Conservation (phyloP, 371 early-diverging fungal genomes). For the Rhizopus delemar region DNA sequence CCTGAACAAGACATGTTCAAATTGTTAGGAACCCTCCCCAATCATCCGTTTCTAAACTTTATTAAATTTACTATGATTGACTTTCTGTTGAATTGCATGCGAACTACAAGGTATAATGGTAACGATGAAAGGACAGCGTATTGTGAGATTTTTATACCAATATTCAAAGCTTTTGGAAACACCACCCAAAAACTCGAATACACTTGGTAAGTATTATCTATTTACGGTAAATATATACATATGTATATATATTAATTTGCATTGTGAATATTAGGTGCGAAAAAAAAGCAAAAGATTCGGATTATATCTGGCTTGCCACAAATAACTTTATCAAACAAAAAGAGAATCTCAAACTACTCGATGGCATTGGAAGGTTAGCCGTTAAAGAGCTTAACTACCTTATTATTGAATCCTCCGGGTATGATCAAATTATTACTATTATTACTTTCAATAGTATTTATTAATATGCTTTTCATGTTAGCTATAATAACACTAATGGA, state of each 20-base stretch:
- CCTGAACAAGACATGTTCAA: constrained; percentile 7
- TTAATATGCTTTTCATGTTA: constrained; percentile 6
- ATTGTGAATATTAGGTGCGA: constrained; percentile 16
- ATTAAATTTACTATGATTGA: constrained; percentile 20
- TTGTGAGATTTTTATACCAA: constrained; percentile 11
- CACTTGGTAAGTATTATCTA: constrained; percentile 17
- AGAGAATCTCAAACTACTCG: constrained; percentile 8
- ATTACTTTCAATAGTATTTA: background rate
- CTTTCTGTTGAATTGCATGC: constrained; percentile 15
- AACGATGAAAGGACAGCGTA: constrained; percentile 17
- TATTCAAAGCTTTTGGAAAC: constrained; percentile 23
- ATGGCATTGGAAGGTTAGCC: constrained; percentile 11
- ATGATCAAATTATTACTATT: constrained; percentile 5
- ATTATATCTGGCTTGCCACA: constrained; percentile 17
- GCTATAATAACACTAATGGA: constrained; percentile 6
- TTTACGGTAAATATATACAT: background rate
- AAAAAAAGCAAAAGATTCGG: constrained; percentile 21
- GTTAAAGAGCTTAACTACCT: constrained; percentile 10
- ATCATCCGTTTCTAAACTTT: constrained; percentile 14
- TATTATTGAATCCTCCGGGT: constrained; percentile 18
- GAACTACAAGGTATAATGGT: constrained; percentile 2
- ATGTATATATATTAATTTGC: constrained; percentile 5
- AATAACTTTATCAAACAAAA: constrained; percentile 15
- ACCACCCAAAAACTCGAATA: constrained; percentile 7
- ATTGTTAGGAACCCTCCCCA: constrained; percentile 6